Evolutionary conservation across 305 asterid genomes (phyloP).

Genomic region (Fraxinus floribunda): DNA sequence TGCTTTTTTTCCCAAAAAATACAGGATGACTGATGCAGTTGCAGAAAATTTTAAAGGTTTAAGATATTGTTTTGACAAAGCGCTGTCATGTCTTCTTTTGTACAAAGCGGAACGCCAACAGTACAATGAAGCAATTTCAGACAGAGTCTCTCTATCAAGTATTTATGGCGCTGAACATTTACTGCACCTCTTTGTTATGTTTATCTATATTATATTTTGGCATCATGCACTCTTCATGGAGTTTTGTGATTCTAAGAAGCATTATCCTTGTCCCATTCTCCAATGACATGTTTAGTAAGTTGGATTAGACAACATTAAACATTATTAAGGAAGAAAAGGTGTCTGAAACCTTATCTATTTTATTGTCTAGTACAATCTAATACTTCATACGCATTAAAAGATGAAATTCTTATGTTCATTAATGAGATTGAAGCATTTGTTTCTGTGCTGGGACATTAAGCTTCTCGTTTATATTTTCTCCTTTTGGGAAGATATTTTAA

Average conservation of each 20-base stretch:
- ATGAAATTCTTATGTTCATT: background rate
- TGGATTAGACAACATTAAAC: background rate
- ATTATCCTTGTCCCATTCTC: background rate
- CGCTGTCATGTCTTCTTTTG: constrained; percentile 68
- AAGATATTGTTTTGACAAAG: constrained; percentile 79
- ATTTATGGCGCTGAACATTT: constrained; percentile 97
- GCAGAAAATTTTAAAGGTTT: constrained; percentile 82
- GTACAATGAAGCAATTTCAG: constrained; percentile 61
- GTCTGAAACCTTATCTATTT: background rate
- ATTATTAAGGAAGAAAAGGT: background rate
- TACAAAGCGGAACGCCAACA: constrained; percentile 90
- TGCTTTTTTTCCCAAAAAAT: constrained; percentile 13
- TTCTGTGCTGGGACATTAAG: background rate
- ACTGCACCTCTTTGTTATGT: constrained; percentile 88
- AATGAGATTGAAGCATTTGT: background rate
- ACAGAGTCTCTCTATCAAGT: constrained; percentile 65
- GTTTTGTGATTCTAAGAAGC: background rate
- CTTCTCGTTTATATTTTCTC: background rate
- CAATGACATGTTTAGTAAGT: background rate
- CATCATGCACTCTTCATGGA: constrained; percentile 3
- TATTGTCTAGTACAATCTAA: background rate
- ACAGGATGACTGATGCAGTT: constrained; percentile 65
- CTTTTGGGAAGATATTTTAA: background rate
- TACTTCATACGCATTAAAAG: background rate
- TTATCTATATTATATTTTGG: constrained; percentile 2